phyloP scores from a whole-genome alignment of 2,329 filamentous ascomycete genomes.

The Colletotrichum kahawae region DNA sequence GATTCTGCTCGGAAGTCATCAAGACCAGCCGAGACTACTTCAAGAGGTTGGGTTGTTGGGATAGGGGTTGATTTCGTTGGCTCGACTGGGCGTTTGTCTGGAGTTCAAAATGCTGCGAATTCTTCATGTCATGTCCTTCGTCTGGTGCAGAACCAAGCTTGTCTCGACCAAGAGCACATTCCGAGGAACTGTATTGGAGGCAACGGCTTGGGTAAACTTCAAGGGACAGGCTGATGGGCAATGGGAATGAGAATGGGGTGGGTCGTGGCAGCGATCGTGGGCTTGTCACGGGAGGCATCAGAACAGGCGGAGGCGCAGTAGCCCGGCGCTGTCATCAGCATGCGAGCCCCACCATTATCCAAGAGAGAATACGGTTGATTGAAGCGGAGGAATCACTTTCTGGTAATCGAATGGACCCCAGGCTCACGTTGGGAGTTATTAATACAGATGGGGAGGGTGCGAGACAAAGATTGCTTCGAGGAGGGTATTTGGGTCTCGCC shows the following conservation, averaged over 20 bases:
- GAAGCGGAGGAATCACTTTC: not conserved
- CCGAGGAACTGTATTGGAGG: not conserved
- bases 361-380: not conserved
- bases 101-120: not conserved
- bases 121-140: not conserved
- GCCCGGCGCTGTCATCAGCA: not conserved
- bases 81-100: not conserved
- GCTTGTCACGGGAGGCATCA: not conserved
- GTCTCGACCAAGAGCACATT: not conserved
- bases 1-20: not conserved
- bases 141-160: not conserved
- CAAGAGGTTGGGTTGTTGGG: not conserved
- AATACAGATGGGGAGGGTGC: not conserved
- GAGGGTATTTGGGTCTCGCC: not conserved
- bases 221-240: not conserved
- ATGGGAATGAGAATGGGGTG: not conserved
- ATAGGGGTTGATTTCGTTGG: not conserved
- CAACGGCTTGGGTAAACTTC: not conserved
- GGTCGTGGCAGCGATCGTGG: not conserved
- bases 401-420: rapidly evolving
- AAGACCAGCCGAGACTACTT: not conserved
- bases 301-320: not conserved
- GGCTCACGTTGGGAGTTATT: rapidly evolving
- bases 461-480: not conserved
- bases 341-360: not conserved